These are phyloP conservation scores for Penicillium steckii DNA, from an alignment of 495 filamentous ascomycete genomes.

Conservation along the genomic window DNA sequence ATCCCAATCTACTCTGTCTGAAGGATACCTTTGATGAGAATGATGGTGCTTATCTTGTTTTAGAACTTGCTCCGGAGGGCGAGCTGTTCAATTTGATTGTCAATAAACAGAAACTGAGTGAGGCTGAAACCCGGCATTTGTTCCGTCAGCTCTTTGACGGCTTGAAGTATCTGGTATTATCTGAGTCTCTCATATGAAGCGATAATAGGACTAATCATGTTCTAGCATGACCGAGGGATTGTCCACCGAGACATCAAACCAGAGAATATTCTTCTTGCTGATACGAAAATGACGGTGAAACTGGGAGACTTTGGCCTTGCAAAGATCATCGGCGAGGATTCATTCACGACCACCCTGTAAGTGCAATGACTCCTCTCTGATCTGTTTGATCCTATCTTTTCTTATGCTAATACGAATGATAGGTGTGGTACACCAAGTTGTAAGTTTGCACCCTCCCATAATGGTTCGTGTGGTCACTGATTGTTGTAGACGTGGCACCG, in stretches of 20 bases:
- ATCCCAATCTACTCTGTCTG: slow-evolving; percentile 91
- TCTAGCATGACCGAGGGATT: slow-evolving; percentile 92
- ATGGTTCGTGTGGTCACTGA: slow-evolving; percentile 13
- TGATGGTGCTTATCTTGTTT: slow-evolving; percentile 85
- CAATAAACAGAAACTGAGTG: slow-evolving; percentile 80
- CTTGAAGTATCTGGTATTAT: slow-evolving; percentile 81
- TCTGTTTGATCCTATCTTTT: not conserved
- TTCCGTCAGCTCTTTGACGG: slow-evolving; percentile 92
- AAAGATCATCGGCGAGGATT: slow-evolving; percentile 98
- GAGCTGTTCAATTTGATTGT: slow-evolving; percentile 96
- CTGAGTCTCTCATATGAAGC: not conserved
- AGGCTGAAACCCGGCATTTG: slow-evolving; percentile 78
- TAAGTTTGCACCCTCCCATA: slow-evolving; percentile 35
- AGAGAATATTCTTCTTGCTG: slow-evolving; percentile 90
- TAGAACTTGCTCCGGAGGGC: slow-evolving; percentile 88
- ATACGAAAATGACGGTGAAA: slow-evolving; percentile 83
- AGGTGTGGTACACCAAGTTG: slow-evolving; percentile 91
- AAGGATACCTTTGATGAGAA: slow-evolving; percentile 94
- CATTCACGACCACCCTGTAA: slow-evolving; percentile 91
- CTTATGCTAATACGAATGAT: slow-evolving; percentile 9
- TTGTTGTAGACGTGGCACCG: slow-evolving; percentile 80
- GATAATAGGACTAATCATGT: not conserved
- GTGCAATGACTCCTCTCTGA: slow-evolving; percentile 16
- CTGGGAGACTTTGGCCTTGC: slow-evolving; percentile 96
- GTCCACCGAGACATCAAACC: slow-evolving; percentile 99